Conservation (phyloP, 1,284 basidiomycete species). For the Pyrrhoderma noxium region DNA sequence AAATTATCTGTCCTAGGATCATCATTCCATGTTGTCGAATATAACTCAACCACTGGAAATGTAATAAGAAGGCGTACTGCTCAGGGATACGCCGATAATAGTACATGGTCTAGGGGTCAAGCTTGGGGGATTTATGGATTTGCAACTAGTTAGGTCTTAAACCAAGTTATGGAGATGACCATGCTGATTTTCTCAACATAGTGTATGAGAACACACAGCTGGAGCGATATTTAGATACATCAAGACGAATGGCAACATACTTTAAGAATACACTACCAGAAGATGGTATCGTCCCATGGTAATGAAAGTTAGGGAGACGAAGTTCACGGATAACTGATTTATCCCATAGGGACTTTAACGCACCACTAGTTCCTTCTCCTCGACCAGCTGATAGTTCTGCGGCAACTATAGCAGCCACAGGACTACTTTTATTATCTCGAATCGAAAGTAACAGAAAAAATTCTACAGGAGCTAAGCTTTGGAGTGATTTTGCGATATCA, state of each 20-base stretch:
- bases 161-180: conserved; percentile 15
- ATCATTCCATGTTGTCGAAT: conserved; percentile 64
- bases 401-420: conserved; percentile 51
- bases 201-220: conserved; percentile 54
- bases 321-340: conserved; percentile 1
- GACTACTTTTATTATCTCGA: conserved; percentile 49
- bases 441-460: conserved; percentile 37
- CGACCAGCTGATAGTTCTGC: conserved; percentile 62
- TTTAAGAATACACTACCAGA: conserved; percentile 50
- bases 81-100: conserved; percentile 57
- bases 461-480: conserved; percentile 32
- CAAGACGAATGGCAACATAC: conserved; percentile 48
- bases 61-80: conserved; percentile 49
- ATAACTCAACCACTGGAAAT: conserved; percentile 52
- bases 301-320: conserved; percentile 12
- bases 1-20: conserved; percentile 32
- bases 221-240: conserved; percentile 46
- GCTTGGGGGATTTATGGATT: conserved; percentile 67
- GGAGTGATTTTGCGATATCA: conserved; percentile 42
- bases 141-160: conserved; percentile 46
- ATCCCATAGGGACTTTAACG: conserved; percentile 63
- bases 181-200: conserved; percentile 23
- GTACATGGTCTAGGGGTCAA: conserved; percentile 68
- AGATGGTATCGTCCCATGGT: conserved; percentile 61
- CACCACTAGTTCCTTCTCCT: conserved; percentile 40